Base-by-base conservation (phyloP, 1,139 yeast species). In the Blastobotrys malaysiensis region DNA sequence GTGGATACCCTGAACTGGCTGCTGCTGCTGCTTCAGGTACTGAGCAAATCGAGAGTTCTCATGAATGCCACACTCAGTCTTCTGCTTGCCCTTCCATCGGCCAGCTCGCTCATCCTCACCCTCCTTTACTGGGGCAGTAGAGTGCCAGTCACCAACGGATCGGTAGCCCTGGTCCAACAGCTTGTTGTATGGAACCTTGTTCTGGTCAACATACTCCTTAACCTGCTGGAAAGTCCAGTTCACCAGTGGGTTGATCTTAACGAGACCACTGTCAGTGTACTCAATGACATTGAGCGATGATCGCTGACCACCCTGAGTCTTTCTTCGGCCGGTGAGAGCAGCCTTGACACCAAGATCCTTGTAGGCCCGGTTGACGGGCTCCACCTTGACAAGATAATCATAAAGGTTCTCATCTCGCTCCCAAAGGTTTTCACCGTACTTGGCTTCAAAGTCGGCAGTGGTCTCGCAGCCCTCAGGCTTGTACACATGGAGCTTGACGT, bases 101-200 rank as follows among this genome's bases (percentile, higher is more conserved):
- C 99, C 99, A 27, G 95, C 83, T 62, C 99, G 80, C 69, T 93
- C 99, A 67, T 91, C 97, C 66, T 89, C 97, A 4, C 95, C 96
- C 49, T 87, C 97, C 9, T 76, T 81, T 9, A 89, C 96, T 1
- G 98, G 97, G 45, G 73, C 82, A 0, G 99, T 93, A 0, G 96
- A 88, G 70, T 93, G 99, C 82, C 93, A 93, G 71, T 93, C 99
- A 1, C 99, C 99, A 19, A 93, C 80, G 0, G 96, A 87, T 64
- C 90, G 84, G 71, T 91, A 93, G 0, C 98, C 98, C 56, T 83
- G 75, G 69, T 90, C 95, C 51, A 93, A 74, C 48, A 93, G 75
- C 57, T 80, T 89, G 66, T 93, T 93, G 72, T 87, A 89, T 3
- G 97, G 97, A 16, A 91, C 96, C 9, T 79, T 62, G 69, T 89